A percentile compares a stretch with the other conserved stretches of the same genome.
These are phyloP conservation scores for Calocybe indica DNA, from an alignment of 768 basidiomycete species.

Conservation along the genomic window DNA sequence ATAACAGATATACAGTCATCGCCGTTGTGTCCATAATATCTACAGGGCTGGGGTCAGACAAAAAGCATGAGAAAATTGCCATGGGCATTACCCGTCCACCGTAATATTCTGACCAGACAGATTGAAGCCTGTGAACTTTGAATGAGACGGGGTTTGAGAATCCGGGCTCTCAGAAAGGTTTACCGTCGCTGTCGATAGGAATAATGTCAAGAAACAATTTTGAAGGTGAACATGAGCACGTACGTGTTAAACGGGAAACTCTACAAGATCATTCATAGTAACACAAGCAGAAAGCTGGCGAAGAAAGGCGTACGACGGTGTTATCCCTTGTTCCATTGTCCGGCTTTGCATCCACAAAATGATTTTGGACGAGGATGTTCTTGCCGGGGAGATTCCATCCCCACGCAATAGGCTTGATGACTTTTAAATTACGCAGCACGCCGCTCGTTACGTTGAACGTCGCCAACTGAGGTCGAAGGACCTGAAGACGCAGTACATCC, in stretches of 20 bases:
- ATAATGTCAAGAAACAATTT: neutral
- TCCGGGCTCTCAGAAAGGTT: neutral
- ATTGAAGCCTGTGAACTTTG: slow-evolving; percentile 21
- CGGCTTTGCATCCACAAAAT: slow-evolving; percentile 34
- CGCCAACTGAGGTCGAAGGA: slow-evolving; percentile 39
- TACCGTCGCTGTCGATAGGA: slow-evolving; percentile 19
- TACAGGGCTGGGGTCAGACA: slow-evolving; percentile 2
- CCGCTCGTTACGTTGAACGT: slow-evolving; percentile 43
- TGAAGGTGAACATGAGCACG: slow-evolving; percentile 10
- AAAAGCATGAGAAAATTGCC: neutral
- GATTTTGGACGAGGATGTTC: slow-evolving; percentile 32
- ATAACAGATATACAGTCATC: slow-evolving; percentile 45
- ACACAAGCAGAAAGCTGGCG: neutral
- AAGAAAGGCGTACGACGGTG: slow-evolving; percentile 20
- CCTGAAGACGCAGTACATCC: slow-evolving; percentile 12
- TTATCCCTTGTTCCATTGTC: slow-evolving; percentile 30
- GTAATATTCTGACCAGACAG: slow-evolving; percentile 33
- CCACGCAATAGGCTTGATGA: slow-evolving; percentile 47
- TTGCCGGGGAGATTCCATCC: slow-evolving; percentile 35
- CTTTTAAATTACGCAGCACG: slow-evolving; percentile 27
- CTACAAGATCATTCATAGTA: slow-evolving; percentile 8
- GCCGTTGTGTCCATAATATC: slow-evolving; percentile 39
- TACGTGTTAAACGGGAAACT: slow-evolving; percentile 41
- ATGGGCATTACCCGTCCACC: slow-evolving; percentile 26
- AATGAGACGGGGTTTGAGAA: neutral